Evolutionary conservation across 352 stramenopile genomes (phyloP), one percentile per base, ranked within the genome.

Genomic region (Pythium aphanidermatum): DNA sequence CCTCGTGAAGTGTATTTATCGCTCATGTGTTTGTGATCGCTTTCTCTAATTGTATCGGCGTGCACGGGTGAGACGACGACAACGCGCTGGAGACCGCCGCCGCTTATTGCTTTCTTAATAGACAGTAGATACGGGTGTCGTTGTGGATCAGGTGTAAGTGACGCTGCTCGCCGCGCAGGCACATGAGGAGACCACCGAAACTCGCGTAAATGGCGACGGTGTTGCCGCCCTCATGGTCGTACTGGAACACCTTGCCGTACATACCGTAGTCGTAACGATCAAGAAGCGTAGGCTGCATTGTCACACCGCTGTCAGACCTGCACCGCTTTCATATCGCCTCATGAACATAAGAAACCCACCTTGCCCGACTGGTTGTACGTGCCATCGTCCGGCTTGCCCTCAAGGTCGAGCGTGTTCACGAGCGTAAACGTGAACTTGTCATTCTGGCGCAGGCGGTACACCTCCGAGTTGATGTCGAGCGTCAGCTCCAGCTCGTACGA

Each of bases 261-360:
- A 98, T 99, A 28, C 97, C 95, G 65, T 99, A 99, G 74, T 99
- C 96, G 63, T 98, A 99, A 54, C 96, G 95, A 68, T 98, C 95
- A 36, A 97, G 75, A 25, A 98, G 76, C 20, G 91, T 97, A 23
- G 90, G 77, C 71, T 78, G 26, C n/a, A n/a, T n/a, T n/a, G n/a
- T n/a, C n/a, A n/a, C n/a, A n/a, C n/a, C n/a, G n/a, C n/a, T n/a
- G n/a, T n/a, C n/a, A n/a, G n/a, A n/a, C n/a, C n/a, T 5, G 14
- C 4, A 37, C 6, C n/a, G 7, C 5, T n/a, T n/a, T n/a, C n/a
- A n/a, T n/a, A n/a, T n/a, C n/a, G n/a, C n/a, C n/a, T n/a, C n/a
- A n/a, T n/a, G n/a, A n/a, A n/a, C n/a, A n/a, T n/a, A n/a, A n/a
- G n/a, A n/a, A 16, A 30, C 70, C 44, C 42, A 92, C 80, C 80